Base-by-base conservation (phyloP, 73 alveolate species). In the Paramecium primaurelia region DNA sequence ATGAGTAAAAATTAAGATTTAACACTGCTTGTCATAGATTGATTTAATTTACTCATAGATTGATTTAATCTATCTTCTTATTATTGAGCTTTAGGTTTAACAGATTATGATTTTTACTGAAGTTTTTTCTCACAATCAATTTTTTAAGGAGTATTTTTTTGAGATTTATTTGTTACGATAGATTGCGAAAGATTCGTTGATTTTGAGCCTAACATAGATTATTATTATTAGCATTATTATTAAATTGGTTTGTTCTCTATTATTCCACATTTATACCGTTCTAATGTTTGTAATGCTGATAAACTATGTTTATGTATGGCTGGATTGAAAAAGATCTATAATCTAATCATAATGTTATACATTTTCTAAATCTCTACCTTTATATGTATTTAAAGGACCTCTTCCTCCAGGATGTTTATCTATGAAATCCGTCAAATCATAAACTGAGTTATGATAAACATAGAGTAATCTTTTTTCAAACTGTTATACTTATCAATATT, bases 391-490 rank as follows among this genome's bases (percentile, higher is more conserved):
- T 20, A 73, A 73, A 37, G 87, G 87, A 26, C 75, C 91, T 47
- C 75, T 80, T 45, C 91, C 91, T 20, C 91, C 91, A 26, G 91
- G 91, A 80, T 80, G 91, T 42, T 49, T 40, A 44, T 40, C 71
- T 64, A n/a, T 20, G 91, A 80, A 80, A 36, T 80, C 73, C 18
- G 91, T 80, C 44, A 80, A 25, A 80, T 80, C 91, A 47, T 80
- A 80, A 45, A 97, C 99, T 38, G 60, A 34, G 60, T 40, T 40
- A 37, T 73, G 58, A 73, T 73, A 73, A 32, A 73, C 87, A 73
- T 73, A 73, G 58, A 73, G 87, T 25, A 73, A 73, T 38, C 87
- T 73, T 73, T 12, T 10, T 73, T 12, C 60, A 73, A 73, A 73
- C 87, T 73, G 40, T 37, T 37, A 73, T 73, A 40, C 58, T 73